Evolutionary conservation across 805 yeast species (phyloP).

Genomic region (Metschnikowia anglica): DNA sequence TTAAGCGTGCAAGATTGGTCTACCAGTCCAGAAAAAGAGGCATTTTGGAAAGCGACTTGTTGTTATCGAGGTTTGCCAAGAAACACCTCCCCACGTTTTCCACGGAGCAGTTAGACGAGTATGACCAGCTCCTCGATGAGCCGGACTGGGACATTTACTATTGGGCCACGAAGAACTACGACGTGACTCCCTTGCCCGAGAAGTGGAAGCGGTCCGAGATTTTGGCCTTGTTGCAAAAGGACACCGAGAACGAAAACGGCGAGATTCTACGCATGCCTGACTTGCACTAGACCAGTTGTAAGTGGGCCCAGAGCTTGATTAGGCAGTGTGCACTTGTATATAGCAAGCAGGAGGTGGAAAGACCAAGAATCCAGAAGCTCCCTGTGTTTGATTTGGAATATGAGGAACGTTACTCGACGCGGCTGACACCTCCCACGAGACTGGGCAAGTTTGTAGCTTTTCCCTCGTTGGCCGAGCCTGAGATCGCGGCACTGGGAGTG

Average conservation of each 20-base stretch:
- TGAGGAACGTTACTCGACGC: no score
- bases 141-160: conserved; percentile 99
- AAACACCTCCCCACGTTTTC: conserved; percentile 60
- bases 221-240: conserved; percentile 63
- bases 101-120: conserved; percentile 73
- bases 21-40: conserved; percentile 96
- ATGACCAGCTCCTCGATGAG: conserved; percentile 81
- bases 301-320: no score
- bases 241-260: conserved; percentile 68
- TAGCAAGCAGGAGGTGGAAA: no score
- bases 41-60: conserved; percentile 85
- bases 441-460: no score
- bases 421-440: no score
- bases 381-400: no score
- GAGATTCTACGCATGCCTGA: conserved; percentile 86
- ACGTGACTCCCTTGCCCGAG: conserved; percentile 82
- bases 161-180: conserved; percentile 89
- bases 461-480: no score
- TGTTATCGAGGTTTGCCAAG: conserved; percentile 83
- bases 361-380: no score
- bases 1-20: conserved; percentile 79
- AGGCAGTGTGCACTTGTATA: no score
- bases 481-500: no score
- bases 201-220: conserved; percentile 73
- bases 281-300: conserved; percentile 23